Conservation (phyloP, 2,329 filamentous ascomycete species). For the Alternaria longipes region DNA sequence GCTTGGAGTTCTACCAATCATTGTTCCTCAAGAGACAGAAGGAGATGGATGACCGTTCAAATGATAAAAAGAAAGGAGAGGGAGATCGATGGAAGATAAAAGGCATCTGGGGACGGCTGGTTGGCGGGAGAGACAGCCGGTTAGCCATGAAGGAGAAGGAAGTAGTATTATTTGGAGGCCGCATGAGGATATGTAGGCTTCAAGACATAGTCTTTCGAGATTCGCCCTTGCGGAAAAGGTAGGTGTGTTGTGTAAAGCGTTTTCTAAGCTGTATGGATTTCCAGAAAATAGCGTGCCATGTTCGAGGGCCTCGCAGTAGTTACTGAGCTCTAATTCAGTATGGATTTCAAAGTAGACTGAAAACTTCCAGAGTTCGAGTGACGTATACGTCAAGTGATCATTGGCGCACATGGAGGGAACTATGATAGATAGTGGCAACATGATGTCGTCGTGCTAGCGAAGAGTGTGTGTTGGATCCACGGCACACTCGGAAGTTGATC, state of each 20-base stretch:
- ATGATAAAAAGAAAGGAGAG: not conserved
- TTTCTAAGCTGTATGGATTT: not conserved
- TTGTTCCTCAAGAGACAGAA: slow-evolving; percentile 15
- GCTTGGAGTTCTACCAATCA: slow-evolving; percentile 14
- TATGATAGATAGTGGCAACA: not conserved
- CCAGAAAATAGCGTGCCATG: not conserved
- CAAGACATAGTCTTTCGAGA: not conserved
- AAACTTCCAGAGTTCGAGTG: not conserved
- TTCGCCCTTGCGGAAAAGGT: not conserved
- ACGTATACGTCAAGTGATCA: not conserved
- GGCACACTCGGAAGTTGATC: not conserved
- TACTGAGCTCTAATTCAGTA: not conserved
- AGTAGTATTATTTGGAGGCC: not conserved
- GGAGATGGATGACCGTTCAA: not conserved
- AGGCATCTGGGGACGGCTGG: not conserved
- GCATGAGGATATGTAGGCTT: not conserved
- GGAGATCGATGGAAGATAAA: not conserved
- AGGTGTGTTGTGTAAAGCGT: not conserved
- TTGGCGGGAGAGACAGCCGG: not conserved
- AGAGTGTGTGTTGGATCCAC: not conserved
- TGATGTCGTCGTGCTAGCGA: not conserved
- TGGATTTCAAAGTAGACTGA: not conserved
- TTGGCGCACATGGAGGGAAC: not conserved
- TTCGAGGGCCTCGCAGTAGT: not conserved
- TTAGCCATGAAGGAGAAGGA: not conserved